Evolutionary conservation across 2,329 filamentous ascomycete genomes (phyloP).

Genomic region (Sodiomyces alkalinus): DNA sequence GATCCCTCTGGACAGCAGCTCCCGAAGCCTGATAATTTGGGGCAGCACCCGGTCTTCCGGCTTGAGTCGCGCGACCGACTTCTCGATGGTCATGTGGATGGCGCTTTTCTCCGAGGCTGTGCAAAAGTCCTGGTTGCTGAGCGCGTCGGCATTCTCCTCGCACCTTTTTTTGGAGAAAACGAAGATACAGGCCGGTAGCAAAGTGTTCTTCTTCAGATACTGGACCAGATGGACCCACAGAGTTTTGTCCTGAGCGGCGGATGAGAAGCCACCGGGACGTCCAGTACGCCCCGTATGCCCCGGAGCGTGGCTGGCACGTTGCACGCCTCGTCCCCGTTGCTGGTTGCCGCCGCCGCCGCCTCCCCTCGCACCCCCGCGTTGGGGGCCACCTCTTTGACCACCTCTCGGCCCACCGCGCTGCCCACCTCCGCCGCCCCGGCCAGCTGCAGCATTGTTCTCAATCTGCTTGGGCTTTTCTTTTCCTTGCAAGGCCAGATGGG

Average conservation of each 20-base stretch:
- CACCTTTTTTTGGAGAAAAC: slow-evolving; percentile 98
- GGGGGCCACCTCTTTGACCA: slow-evolving; percentile 16
- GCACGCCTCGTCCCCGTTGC: slow-evolving; percentile 39
- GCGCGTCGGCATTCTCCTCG: slow-evolving; percentile 89
- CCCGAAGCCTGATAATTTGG: slow-evolving; percentile 76
- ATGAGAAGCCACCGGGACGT: slow-evolving; percentile 71
- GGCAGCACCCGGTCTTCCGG: slow-evolving; percentile 81
- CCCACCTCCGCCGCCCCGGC: slow-evolving; percentile 17
- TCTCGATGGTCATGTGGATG: slow-evolving; percentile 95
- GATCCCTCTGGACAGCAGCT: slow-evolving; percentile 74
- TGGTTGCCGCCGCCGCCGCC: slow-evolving; percentile 33
- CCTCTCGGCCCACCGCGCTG: slow-evolving; percentile 21
- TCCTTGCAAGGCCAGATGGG: slow-evolving; percentile 66
- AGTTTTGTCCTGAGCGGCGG: slow-evolving; percentile 86
- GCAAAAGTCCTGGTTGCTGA: slow-evolving; percentile 91
- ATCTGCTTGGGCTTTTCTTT: slow-evolving; percentile 58
- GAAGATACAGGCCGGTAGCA: slow-evolving; percentile 90
- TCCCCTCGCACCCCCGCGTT: slow-evolving; percentile 24
- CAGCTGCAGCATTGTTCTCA: slow-evolving; percentile 16
- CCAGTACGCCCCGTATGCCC: slow-evolving; percentile 88
- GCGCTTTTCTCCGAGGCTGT: slow-evolving; percentile 89
- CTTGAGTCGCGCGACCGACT: slow-evolving; percentile 80
- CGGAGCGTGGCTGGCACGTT: slow-evolving; percentile 43
- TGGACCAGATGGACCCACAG: slow-evolving; percentile 94
- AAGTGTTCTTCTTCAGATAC: slow-evolving; percentile 69